Conservation (phyloP, 148 eudicot species). For the Suaeda aralocaspica region DNA sequence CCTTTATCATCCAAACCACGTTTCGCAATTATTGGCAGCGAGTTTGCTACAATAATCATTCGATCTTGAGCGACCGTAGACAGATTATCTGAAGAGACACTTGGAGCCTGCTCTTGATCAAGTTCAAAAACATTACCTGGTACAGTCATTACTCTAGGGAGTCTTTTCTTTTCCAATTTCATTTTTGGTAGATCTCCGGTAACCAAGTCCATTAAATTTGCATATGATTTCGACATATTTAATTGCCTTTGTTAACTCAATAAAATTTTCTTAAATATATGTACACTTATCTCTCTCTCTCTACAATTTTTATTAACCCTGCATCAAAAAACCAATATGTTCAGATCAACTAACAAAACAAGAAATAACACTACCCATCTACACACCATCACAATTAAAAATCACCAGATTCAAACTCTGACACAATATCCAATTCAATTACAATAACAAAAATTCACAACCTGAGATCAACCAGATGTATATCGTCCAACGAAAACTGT, state of each 20-base stretch:
- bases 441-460: too few species aligned
- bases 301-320: constrained; percentile 8
- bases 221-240: constrained; percentile 41
- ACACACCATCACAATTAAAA: background rate
- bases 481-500: too few species aligned
- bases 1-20: constrained; percentile 30
- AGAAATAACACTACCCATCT: background rate
- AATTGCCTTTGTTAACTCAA: constrained; percentile 10
- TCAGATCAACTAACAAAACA: background rate
- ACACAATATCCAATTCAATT: constrained; percentile 8
- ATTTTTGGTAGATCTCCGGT: constrained; percentile 34
- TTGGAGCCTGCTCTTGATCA: constrained; percentile 30
- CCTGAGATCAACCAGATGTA: too few species aligned
- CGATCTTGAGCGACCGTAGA: constrained; percentile 34
- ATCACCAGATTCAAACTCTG: constrained; percentile 3
- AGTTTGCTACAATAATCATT: constrained; percentile 37
- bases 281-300: background rate
- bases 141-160: constrained; percentile 39
- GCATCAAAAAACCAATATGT: constrained; percentile 1
- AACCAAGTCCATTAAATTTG: constrained; percentile 38
- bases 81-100: constrained; percentile 39
- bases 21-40: constrained; percentile 30
- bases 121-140: constrained; percentile 41
- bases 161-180: constrained; percentile 29
- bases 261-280: background rate